Conservation (phyloP, 371 early-diverging fungal species). For the Saksenaea oblongispora region DNA sequence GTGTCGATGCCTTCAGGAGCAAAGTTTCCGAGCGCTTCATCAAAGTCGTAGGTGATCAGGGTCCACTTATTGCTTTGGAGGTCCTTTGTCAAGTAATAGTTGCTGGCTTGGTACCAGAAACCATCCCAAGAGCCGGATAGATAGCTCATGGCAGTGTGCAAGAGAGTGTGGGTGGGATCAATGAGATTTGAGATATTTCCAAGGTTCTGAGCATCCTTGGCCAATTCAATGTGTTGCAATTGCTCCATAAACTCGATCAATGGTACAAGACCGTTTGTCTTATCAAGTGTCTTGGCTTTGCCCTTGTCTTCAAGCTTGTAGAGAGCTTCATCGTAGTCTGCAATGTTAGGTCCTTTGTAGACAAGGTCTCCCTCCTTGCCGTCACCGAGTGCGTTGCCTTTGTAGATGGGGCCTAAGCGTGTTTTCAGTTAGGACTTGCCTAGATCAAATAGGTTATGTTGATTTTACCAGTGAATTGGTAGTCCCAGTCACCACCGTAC, state of each 20-base stretch:
- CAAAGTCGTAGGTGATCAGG: constrained; percentile 55
- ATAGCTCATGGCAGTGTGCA: constrained; percentile 49
- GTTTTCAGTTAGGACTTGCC: not conserved
- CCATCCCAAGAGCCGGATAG: constrained; percentile 55
- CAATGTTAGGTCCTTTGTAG: constrained; percentile 32
- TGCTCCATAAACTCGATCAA: constrained; percentile 27
- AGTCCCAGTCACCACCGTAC: constrained; percentile 31
- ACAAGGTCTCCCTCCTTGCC: constrained; percentile 34
- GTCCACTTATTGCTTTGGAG: constrained; percentile 43
- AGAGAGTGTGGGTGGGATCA: constrained; percentile 38
- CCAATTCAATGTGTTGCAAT: constrained; percentile 24
- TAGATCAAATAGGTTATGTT: not conserved
- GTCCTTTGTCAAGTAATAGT: constrained; percentile 51
- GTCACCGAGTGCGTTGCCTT: constrained; percentile 36
- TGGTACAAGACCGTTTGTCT: constrained; percentile 20
- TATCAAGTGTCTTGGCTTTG: constrained; percentile 16
- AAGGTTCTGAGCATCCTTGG: constrained; percentile 24
- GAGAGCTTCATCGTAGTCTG: constrained; percentile 31
- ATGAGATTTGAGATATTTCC: constrained; percentile 33
- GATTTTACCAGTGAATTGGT: constrained; percentile 26
- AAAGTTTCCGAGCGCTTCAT: constrained; percentile 53
- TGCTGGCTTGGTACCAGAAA: constrained; percentile 45
- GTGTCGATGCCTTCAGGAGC: constrained; percentile 33
- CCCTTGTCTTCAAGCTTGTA: constrained; percentile 39
- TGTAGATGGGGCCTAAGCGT: constrained; percentile 24